These are phyloP conservation scores for Neurospora sp. DNA, from an alignment of 495 filamentous ascomycete species.

Conservation along the genomic window DNA sequence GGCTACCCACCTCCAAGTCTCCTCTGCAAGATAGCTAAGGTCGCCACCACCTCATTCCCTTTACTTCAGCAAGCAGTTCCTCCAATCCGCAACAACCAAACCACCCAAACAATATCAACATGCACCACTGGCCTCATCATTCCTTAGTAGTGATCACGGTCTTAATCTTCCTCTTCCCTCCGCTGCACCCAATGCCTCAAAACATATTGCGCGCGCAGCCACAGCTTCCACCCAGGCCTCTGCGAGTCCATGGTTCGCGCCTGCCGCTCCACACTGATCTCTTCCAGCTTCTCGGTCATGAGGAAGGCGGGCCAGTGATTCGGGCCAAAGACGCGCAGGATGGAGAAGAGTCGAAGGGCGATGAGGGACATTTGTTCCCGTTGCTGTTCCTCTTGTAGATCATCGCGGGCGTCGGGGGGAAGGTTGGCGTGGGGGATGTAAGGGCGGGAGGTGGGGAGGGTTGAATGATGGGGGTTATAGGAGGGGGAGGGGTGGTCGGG, in stretches of 20 bases:
- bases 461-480: background rate
- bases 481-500: background rate
- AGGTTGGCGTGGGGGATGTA: background rate
- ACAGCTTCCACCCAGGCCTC: background rate
- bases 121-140: too few species aligned
- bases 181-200: background rate
- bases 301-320: constrained; percentile 7
- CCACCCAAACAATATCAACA: too few species aligned
- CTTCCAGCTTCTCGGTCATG: background rate
- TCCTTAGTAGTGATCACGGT: too few species aligned
- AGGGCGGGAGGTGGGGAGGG: background rate
- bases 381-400: background rate
- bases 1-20: background rate
- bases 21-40: background rate
- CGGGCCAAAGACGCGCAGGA: constrained; percentile 3
- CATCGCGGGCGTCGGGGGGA: background rate
- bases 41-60: background rate
- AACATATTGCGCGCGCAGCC: background rate
- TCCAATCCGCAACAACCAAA: background rate
- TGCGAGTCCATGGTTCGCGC: background rate
- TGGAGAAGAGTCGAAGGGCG: background rate
- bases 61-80: background rate
- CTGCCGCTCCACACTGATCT: background rate
- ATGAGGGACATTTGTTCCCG: constrained; percentile 1
- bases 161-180: background rate